Percentiles rank a stretch among this genome's conserved stretches.
Evolutionary conservation across 441 rosid genomes (phyloP).

Genomic region (Pelargonium myrrhifolium): DNA sequence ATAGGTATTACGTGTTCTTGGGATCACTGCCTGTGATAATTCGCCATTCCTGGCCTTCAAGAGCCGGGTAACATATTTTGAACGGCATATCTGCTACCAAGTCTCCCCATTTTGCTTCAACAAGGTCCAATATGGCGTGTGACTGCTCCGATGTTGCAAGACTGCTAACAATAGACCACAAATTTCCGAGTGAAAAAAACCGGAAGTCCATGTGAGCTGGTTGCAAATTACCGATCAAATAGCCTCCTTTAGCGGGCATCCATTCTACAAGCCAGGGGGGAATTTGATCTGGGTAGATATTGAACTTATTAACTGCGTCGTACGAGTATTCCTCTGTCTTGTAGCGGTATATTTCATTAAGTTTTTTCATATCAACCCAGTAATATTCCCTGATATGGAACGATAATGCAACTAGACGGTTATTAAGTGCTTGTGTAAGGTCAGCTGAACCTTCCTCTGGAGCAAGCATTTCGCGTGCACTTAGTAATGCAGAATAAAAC

Average conservation of each 20-base stretch:
- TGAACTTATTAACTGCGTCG: conserved; percentile 86
- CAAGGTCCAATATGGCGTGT: conserved; percentile 72
- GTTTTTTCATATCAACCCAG: conserved; percentile 71
- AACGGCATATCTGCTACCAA: conserved; percentile 85
- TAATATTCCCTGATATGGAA: conserved; percentile 91
- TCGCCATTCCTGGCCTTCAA: conserved; percentile 91
- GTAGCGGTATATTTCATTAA: conserved; percentile 89
- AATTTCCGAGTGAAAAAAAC: conserved; percentile 76
- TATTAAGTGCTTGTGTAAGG: conserved; percentile 79
- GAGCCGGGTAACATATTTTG: conserved; percentile 88
- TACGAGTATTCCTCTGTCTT: conserved; percentile 93
- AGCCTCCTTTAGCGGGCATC: conserved; percentile 86
- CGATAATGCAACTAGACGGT: conserved; percentile 83
- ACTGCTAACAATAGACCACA: conserved; percentile 75
- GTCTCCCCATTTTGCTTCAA: conserved; percentile 83
- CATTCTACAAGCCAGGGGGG: conserved; percentile 93
- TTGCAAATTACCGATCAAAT: conserved; percentile 80
- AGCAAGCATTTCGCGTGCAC: conserved; percentile 83
- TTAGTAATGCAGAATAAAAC: conserved; percentile 77
- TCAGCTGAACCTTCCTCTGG: conserved; percentile 82
- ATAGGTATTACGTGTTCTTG: conserved; percentile 64
- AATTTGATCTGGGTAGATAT: conserved; percentile 89
- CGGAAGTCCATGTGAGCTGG: conserved; percentile 97
- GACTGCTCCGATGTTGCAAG: conserved; percentile 69
- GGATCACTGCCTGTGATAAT: conserved; percentile 89